Evolutionary conservation across 768 basidiomycete genomes (phyloP).

Genomic region (Gymnopilus dilepis): DNA sequence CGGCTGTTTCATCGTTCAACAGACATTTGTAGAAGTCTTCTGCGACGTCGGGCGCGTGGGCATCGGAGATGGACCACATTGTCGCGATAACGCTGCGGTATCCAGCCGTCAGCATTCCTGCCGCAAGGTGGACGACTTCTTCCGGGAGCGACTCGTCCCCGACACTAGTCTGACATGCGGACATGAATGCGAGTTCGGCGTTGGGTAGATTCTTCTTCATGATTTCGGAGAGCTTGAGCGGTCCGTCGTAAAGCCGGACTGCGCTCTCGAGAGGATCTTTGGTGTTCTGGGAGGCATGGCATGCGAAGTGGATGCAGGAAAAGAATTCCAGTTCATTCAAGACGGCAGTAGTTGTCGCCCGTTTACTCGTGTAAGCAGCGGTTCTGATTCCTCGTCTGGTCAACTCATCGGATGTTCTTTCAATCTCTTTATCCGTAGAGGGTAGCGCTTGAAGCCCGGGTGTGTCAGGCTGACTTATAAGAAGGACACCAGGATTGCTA

Average conservation of each 20-base stretch:
- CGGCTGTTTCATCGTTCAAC: too few relatives aligned
- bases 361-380: slow-evolving; percentile 9
- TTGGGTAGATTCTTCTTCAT: slow-evolving; percentile 8
- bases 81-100: too few relatives aligned
- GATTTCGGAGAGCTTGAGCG: slow-evolving; percentile 18
- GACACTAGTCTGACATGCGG: too few relatives aligned
- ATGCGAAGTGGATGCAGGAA: slow-evolving; percentile 37
- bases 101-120: too few relatives aligned
- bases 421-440: slow-evolving; percentile 13
- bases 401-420: neutral
- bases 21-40: too few relatives aligned
- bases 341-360: slow-evolving; percentile 18
- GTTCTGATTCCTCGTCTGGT: neutral
- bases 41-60: too few relatives aligned
- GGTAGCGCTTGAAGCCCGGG: slow-evolving; percentile 13
- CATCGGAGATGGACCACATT: too few relatives aligned
- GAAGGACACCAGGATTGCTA: slow-evolving; percentile 13
- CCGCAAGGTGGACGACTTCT: too few relatives aligned
- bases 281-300: slow-evolving; percentile 67
- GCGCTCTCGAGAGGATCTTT: slow-evolving; percentile 28
- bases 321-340: slow-evolving; percentile 12
- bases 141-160: too few relatives aligned
- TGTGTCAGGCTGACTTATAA: slow-evolving; percentile 17
- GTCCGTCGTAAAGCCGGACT: slow-evolving; percentile 24
- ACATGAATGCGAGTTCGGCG: slow-evolving; percentile 28